Conservation (phyloP, 345 rosid species). For the Hevea brasiliensis region DNA sequence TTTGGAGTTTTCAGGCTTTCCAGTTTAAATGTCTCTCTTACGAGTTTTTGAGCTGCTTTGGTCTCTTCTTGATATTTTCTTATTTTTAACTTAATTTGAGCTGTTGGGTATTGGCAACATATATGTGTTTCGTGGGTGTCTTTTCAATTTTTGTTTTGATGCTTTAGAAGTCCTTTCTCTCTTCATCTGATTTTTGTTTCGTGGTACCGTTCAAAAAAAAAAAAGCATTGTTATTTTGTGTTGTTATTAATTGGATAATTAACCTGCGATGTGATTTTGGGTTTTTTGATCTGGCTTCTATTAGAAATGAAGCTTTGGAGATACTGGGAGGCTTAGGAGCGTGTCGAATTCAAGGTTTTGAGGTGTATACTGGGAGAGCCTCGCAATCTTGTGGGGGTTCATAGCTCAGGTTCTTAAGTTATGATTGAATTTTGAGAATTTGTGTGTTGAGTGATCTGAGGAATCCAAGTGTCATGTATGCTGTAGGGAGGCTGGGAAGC, state of each 20-base stretch:
- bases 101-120: background rate
- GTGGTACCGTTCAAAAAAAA: background rate
- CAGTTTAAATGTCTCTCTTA: background rate
- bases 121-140: background rate
- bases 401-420: slow-evolving; percentile 12
- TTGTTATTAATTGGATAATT: slow-evolving; percentile 16
- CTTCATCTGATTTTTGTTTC: background rate
- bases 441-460: slow-evolving; percentile 28
- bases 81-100: background rate
- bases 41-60: background rate
- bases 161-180: background rate
- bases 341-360: background rate
- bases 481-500: slow-evolving; percentile 85
- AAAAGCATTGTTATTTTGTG: background rate
- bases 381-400: slow-evolving; percentile 9
- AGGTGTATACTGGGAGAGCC: slow-evolving; percentile 8
- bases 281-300: slow-evolving; percentile 15
- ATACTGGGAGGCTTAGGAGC: background rate
- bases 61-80: background rate
- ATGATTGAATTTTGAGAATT: slow-evolving; percentile 26
- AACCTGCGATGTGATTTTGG: slow-evolving; percentile 14
- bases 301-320: slow-evolving; percentile 22
- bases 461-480: slow-evolving; percentile 39
- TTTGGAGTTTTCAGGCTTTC: background rate
- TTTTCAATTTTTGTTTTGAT: background rate